Base-by-base conservation (phyloP, 2,329 filamentous ascomycete genomes). In the Podosphaera xanthii region DNA sequence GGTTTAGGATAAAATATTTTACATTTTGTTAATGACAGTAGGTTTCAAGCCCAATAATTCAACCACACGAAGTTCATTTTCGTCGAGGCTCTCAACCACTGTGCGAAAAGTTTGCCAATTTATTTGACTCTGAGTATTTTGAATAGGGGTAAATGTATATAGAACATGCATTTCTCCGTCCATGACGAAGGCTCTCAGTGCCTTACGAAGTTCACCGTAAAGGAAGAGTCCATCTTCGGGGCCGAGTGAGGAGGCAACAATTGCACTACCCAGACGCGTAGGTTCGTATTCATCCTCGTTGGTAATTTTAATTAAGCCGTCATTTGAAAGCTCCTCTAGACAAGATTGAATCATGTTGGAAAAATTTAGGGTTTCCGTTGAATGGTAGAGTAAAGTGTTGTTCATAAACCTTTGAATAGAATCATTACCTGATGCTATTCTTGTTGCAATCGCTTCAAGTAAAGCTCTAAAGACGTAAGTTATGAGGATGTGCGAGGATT, bases 151-250 rank as follows among this genome's bases (percentile, higher is more conserved):
- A 63, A 89, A 88, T 44, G 80, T 81, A 67, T 89, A 90, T 54
- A 88, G 76, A 10, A 87, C 77, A 65, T 89, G 86, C 81, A 90
- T 83, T 62, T 90, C 86, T 3, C 84, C 82, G 66, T 89, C 84
- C 78, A 90, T 82, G 10, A 88, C 86, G 65, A 90, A 89, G 0
- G 82, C 83, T 61, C 77, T 74, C 2, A 89, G 73, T 0, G 85
- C 83, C 63, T 77, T 77, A 60, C 76, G 75, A 55, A 89, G 73
- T 68, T 90, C 86, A 53, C 79, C 74, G 64, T 88, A 74, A 22
- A 89, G 76, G 64, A 88, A 89, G 0, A 86, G 70, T 0, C 86
- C 86, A 64, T 89, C 85, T 60, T 87, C 83, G 0, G 84, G 86
- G 57, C 84, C 79, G 42, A 90, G 77, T 1, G 82, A 81, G 2